Evolutionary conservation across 345 rosid genomes (phyloP).

Genomic region (Geranium rotundifolium): DNA sequence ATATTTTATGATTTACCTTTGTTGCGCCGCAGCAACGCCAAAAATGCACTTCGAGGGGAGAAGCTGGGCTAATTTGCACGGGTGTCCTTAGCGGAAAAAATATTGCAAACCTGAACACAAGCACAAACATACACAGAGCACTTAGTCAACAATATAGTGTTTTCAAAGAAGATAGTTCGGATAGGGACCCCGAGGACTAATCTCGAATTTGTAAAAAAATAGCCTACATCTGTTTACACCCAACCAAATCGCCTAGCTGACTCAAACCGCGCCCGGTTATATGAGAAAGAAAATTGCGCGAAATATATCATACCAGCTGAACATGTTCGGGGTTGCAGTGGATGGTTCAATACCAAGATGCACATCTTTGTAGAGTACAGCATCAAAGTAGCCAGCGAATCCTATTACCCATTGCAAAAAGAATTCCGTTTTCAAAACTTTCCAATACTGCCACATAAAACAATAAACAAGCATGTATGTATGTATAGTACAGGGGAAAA

Average conservation of each 20-base stretch:
- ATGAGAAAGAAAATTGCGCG: too few relatives aligned
- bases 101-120: constrained; percentile 64
- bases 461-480: background rate
- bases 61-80: constrained; percentile 40
- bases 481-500: background rate
- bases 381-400: constrained; percentile 92
- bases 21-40: constrained; percentile 81
- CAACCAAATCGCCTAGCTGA: too few relatives aligned
- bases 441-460: background rate
- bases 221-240: too few relatives aligned
- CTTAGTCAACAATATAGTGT: background rate
- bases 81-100: constrained; percentile 92
- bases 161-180: too few relatives aligned
- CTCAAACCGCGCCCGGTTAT: too few relatives aligned
- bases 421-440: constrained; percentile 8
- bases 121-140: background rate
- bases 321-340: constrained; percentile 91
- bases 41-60: constrained; percentile 68
- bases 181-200: too few relatives aligned
- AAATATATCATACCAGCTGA: constrained; percentile 62
- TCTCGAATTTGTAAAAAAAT: too few relatives aligned
- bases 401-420: constrained; percentile 34
- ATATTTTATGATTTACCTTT: constrained; percentile 39
- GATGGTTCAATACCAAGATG: constrained; percentile 96
- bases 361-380: constrained; percentile 79